Evolutionary conservation across 164 flowering plant species (phyloP), one percentile per base, ranked within the genome.

Genomic region (Kalanchoe fedtschenkoi): DNA sequence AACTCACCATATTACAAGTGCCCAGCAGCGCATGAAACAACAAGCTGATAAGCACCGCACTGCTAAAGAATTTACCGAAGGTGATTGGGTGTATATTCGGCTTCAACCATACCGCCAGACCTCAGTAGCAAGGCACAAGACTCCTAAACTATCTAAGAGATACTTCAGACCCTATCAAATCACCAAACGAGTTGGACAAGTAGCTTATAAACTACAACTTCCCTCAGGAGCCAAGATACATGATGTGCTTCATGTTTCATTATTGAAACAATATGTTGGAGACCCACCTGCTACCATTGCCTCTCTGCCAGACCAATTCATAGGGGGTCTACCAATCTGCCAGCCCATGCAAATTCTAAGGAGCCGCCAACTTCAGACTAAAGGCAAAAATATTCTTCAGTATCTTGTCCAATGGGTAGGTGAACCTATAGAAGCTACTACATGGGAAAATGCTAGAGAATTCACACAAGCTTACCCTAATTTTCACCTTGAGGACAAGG

Each of bases 191-290:
- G 13, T 61, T 33, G 54, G 64, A 5, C 33, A 10, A 0, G 64
- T 61, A 10, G 64, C 54, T 4, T 61, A 61, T 19, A 24, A 42
- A 28, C 21, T n/a, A n/a, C n/a, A n/a, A n/a, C n/a, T n/a, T n/a
- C n/a, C n/a, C n/a, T n/a, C n/a, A n/a, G n/a, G n/a, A 34, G 43
- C 7, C 64, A 41, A 61, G 15, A 61, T 61, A 6, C 64, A 61
- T 61, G 54, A 61, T 34, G 54, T 42, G 5, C 42, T 61, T 24
- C 64, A 61, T 42, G 53, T 61, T 30, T 19, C 22, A 24, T 13
- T 14, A 0, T 22, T 61, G 13, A 61, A 26, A 2, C 10, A 8
- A 8, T 39, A 8, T 39, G 8, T 15, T 39, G 43, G 43, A 15
- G 15, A n/a, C n/a, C n/a, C 43, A 39, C 43, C 15, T 39, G 10